Conservation (phyloP, 306 rosid genomes). For the Lagenaria siceraria region DNA sequence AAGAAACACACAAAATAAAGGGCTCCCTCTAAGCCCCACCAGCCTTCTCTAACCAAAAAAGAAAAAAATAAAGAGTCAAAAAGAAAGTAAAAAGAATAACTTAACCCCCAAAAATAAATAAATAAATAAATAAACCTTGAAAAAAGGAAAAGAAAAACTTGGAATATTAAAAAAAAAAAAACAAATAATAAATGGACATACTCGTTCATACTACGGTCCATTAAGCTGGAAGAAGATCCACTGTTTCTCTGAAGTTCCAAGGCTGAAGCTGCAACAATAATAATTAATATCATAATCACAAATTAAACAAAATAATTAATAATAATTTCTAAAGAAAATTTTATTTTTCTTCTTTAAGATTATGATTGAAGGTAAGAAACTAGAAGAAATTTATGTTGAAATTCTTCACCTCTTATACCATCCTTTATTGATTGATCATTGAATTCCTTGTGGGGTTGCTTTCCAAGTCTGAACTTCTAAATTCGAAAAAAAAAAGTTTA, state of each 20-base stretch:
- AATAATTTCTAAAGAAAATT: conserved; percentile 11
- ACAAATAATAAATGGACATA: conserved; percentile 17
- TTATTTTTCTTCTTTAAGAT: not conserved
- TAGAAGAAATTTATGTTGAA: not conserved
- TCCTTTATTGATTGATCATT: conserved; percentile 92
- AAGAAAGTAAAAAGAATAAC: not conserved
- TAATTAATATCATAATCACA: conserved; percentile 19
- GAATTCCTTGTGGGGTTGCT: conserved; percentile 99
- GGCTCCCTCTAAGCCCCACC: not conserved
- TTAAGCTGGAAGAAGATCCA: conserved; percentile 76
- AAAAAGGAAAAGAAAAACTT: not conserved
- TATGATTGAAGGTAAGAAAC: not conserved
- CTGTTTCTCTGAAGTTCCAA: conserved; percentile 72
- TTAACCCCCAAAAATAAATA: not conserved
- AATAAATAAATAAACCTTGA: not conserved
- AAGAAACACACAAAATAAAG: not conserved
- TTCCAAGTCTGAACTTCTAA: conserved; percentile 95
- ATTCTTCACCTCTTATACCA: conserved; percentile 30
- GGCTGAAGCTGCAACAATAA: conserved; percentile 42
- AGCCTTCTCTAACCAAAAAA: not conserved
- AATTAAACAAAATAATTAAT: not conserved
- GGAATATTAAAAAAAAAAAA: not conserved
- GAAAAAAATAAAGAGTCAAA: not conserved
- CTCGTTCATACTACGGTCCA: conserved; percentile 95
- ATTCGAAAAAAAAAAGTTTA: not conserved